Percentiles rank a stretch among this genome's conserved stretches.
Evolutionary conservation across 1,139 yeast species (phyloP).

Genomic region (Yamadazyma dendronema): DNA sequence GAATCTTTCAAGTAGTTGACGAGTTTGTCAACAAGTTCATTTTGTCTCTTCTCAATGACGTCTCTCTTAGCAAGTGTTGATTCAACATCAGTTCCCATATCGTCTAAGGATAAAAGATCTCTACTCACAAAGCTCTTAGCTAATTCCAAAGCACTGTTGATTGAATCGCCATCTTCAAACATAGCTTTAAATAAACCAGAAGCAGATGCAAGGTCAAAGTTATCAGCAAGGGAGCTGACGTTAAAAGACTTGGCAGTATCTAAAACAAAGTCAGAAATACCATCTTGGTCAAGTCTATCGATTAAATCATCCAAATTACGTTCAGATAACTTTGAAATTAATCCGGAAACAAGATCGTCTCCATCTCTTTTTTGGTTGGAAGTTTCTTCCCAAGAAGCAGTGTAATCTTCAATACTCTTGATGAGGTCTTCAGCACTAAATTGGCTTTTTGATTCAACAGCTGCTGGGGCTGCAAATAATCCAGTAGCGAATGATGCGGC

Average conservation of each 20-base stretch:
- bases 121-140: conserved; percentile 19
- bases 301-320: conserved; percentile 12
- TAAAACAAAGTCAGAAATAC: conserved; percentile 11
- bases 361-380: conserved; percentile 10
- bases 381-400: conserved; percentile 6
- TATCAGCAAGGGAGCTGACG: conserved; percentile 16
- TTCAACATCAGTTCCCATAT: conserved; percentile 5
- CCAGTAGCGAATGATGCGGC: conserved; percentile 16
- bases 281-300: conserved; percentile 10
- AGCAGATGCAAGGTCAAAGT: conserved; percentile 19
- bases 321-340: conserved; percentile 12
- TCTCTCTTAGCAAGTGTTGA: conserved; percentile 5
- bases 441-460: conserved; percentile 5
- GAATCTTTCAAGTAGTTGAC: conserved; percentile 23
- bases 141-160: conserved; percentile 16
- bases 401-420: conserved; percentile 12
- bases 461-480: conserved; percentile 17
- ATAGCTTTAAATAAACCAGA: conserved; percentile 23
- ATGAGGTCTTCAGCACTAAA: conserved; percentile 12
- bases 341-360: conserved; percentile 8
- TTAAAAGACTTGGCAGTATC: conserved; percentile 9
- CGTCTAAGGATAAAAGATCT: conserved; percentile 15
- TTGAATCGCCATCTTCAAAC: conserved; percentile 23
- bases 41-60: conserved; percentile 15
- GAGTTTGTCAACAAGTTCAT: conserved; percentile 19